A percentile compares a stretch with the other conserved stretches of the same genome.
phyloP scores from a whole-genome alignment of 192 early-diverging fungal genomes.

The Backusella circina region DNA sequence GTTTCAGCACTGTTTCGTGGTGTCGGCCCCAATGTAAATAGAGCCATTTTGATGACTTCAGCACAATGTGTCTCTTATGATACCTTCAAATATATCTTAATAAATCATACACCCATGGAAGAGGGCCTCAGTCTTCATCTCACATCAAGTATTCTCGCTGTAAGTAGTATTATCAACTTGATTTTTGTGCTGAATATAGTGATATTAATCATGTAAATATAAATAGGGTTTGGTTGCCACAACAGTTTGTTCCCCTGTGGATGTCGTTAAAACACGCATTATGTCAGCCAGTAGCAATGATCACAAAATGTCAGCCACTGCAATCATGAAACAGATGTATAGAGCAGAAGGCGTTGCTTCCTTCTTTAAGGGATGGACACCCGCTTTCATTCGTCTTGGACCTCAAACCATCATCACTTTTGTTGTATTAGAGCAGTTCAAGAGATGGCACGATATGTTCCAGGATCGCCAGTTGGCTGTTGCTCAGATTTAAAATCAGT shows the following conservation, averaged over 20 bases:
- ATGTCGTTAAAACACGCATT: constrained; percentile 80
- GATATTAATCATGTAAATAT: not conserved
- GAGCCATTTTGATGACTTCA: constrained; percentile 82
- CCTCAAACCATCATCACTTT: constrained; percentile 84
- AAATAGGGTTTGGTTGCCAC: constrained; percentile 64
- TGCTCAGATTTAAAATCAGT: constrained; percentile 5
- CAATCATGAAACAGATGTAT: constrained; percentile 46
- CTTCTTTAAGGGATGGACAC: constrained; percentile 83
- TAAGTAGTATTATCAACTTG: constrained; percentile 31
- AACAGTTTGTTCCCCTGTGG: constrained; percentile 70
- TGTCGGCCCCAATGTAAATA: constrained; percentile 81
- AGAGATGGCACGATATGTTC: constrained; percentile 21
- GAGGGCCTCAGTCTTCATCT: constrained; percentile 69
- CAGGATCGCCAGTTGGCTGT: not conserved
- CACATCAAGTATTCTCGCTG: constrained; percentile 63
- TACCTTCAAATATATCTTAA: constrained; percentile 63
- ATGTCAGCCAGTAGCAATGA: constrained; percentile 57
- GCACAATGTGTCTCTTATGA: constrained; percentile 76
- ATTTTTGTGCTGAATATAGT: not conserved
- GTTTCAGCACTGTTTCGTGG: constrained; percentile 79
- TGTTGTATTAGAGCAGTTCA: constrained; percentile 74
- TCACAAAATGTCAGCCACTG: constrained; percentile 17
- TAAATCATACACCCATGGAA: constrained; percentile 50
- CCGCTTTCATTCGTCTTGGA: constrained; percentile 73
- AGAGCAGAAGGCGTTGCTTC: constrained; percentile 57